Evolutionary conservation across 2,329 filamentous ascomycete species (phyloP), one percentile per base, ranked within the genome.

Genomic region (Huntiella abstrusa): DNA sequence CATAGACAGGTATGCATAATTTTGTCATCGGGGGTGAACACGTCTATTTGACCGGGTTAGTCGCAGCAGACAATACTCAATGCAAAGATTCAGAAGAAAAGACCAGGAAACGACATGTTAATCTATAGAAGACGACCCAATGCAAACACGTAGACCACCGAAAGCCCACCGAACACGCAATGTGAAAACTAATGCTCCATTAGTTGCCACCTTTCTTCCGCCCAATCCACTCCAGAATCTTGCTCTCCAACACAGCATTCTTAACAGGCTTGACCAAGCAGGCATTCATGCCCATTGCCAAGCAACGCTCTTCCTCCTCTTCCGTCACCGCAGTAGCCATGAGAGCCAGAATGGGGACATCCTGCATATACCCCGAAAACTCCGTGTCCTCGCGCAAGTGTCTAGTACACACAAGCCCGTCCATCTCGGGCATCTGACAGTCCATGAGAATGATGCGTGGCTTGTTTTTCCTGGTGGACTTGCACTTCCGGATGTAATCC

Each of bases 371-470:
- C 2, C 63, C 55, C 4, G 33, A 17, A 12, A 40, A 46, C 32
- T 41, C 41, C 10, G 45, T 22, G 5, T 40, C 36, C 33, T 33
- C 43, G 4, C 48, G 44, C 4, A 49, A 50, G 7, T 80, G 68
- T 53, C 84, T 80, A 0, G 82, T 87, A 37, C 81, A 80, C 48
- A 74, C 73, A 57, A 87, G 87, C 1, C 83, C 83, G 54, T 87
- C 83, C 51, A 84, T 74, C 35, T 85, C 73, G 19, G 77, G 74
- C 75, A 83, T 82, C 58, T 83, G 78, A 1, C 82, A 76, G 55
- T 84, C 80, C 80, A 84, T 83, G 35, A 87, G 63, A 46, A 88
- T 84, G 6, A 88, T 75, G 53, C 84, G 75, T 0, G 83, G 82
- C 43, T 73, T 74, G 8, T 63, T 61, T 40, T 70, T 64, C 16